Base-by-base conservation (phyloP, 2,329 filamentous ascomycete genomes). In the Colletotrichum tropicale region DNA sequence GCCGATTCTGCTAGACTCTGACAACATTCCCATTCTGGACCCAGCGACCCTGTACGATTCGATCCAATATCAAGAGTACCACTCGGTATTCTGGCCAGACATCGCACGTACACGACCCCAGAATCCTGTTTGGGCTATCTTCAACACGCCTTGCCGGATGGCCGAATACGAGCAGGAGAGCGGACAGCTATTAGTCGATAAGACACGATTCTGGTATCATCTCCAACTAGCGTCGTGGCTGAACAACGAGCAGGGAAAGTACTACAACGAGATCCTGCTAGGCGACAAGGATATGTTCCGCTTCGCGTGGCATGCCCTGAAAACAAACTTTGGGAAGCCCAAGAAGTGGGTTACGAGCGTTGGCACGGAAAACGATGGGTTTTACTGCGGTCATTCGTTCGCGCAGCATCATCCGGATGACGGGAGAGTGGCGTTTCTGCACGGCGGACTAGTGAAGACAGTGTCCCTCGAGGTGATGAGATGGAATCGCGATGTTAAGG, bases 271-370 rank as follows among this genome's bases (percentile, higher is more conserved):
- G 21, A 36, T 72, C 4, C 16, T 75, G 6, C 16, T 75, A 6
- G 72, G 72, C 21, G 72, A 75, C 69, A 75, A 75, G 43, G 72
- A 75, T 56, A 75, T 66, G 68, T 75, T 72, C 62, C 72, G 72
- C n/a, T 75, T 75, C 12, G 72, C 68, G 4, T 75, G 72, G 60
- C 72, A 75, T 18, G 66, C 72, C 6, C 38, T 75, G 8, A 34
- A 28, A 8, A 75, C 69, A 6, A 43, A 13, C 3, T 75, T 66
- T n/a, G 72, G 72, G 8, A 71, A 55, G 55, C 72, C 72, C 8
- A 38, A 32, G 55, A 66, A 62, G 21, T 75, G 72, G 72, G 28
- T 75, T 4, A 62, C 69, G 18, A 75, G 72, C 30, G 72, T 75
- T 8, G 66, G 72, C 18, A 58, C 72, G 32, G 69, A 72, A 15